Percentiles rank a stretch among this genome's conserved stretches.
Evolutionary conservation across 169 alveolate species (phyloP).

Genomic region (Plasmodium sp.): DNA sequence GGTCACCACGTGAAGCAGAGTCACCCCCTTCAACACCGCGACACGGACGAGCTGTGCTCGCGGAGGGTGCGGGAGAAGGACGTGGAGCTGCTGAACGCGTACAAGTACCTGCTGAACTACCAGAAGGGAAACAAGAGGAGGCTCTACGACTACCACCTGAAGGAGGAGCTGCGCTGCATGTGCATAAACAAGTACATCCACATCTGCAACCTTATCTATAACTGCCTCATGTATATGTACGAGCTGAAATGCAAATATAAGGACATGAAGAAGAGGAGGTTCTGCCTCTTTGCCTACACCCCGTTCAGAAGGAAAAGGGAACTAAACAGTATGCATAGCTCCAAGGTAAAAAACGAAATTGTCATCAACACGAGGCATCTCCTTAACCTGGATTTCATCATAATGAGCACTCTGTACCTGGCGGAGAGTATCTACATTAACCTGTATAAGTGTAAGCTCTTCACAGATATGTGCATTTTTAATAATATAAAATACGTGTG

Average conservation of each 20-base stretch:
- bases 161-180: conserved; percentile 52
- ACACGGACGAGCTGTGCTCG: neutral
- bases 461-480: conserved; percentile 72
- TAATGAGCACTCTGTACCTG: conserved; percentile 12
- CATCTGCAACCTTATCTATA: conserved; percentile 37
- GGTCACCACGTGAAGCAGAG: no score
- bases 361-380: conserved; percentile 22
- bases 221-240: conserved; percentile 24
- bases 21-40: neutral
- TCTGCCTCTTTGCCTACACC: neutral
- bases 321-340: neutral
- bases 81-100: conserved; percentile 19
- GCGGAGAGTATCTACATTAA: conserved; percentile 43
- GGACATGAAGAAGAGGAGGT: neutral
- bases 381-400: conserved; percentile 26
- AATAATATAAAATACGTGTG: conserved; percentile 59
- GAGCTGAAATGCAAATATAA: conserved; percentile 37
- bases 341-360: conserved; percentile 9
- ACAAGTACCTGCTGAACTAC: conserved; percentile 38
- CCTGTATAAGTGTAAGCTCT: conserved; percentile 41
- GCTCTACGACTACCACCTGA: conserved; percentile 35
- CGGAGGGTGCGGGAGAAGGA: neutral
- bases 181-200: conserved; percentile 64
- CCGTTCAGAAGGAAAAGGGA: conserved; percentile 5
- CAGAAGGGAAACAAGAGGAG: conserved; percentile 30